These are phyloP conservation scores for Lachnellula occidentalis DNA, from an alignment of 2,329 filamentous ascomycete genomes.

Conservation along the genomic window DNA sequence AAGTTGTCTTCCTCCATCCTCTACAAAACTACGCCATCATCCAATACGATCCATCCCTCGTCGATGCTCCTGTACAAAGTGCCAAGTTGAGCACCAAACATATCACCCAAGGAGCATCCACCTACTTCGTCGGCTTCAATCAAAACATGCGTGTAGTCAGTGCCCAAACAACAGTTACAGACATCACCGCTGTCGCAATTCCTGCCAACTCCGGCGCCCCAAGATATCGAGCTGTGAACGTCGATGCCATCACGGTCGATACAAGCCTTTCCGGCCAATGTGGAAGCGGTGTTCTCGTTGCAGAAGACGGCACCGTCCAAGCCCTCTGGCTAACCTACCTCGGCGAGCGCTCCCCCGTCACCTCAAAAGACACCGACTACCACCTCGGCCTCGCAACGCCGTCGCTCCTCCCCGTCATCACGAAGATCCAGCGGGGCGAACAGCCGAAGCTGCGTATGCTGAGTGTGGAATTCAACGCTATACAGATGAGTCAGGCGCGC, in stretches of 20 bases:
- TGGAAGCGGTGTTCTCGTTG: slow-evolving; percentile 86
- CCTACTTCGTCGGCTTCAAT: slow-evolving; percentile 98
- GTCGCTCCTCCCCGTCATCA: slow-evolving; percentile 80
- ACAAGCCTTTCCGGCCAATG: slow-evolving; percentile 88
- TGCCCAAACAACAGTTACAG: slow-evolving; percentile 88
- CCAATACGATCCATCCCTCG: slow-evolving; percentile 87
- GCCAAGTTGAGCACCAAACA: slow-evolving; percentile 75
- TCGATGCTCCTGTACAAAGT: slow-evolving; percentile 89
- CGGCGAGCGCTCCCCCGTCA: slow-evolving; percentile 74
- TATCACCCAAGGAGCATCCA: slow-evolving; percentile 89
- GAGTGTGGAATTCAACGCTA: slow-evolving; percentile 88
- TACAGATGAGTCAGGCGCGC: slow-evolving; percentile 93
- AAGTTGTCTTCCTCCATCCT: slow-evolving; percentile 92
- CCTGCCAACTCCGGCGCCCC: slow-evolving; percentile 89
- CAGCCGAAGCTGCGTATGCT: slow-evolving; percentile 82
- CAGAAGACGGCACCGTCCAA: slow-evolving; percentile 86
- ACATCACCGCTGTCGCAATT: slow-evolving; percentile 95
- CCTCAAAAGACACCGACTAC: slow-evolving; percentile 89
- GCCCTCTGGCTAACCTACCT: slow-evolving; percentile 96
- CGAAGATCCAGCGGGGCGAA: slow-evolving; percentile 74
- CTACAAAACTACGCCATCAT: slow-evolving; percentile 95
- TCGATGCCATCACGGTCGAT: slow-evolving; percentile 95
- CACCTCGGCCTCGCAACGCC: slow-evolving; percentile 89
- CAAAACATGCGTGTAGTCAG: slow-evolving; percentile 91
- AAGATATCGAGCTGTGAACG: slow-evolving; percentile 88